Conservation (phyloP, 192 early-diverging fungal genomes). For the Globomyces pollinis-pini region DNA sequence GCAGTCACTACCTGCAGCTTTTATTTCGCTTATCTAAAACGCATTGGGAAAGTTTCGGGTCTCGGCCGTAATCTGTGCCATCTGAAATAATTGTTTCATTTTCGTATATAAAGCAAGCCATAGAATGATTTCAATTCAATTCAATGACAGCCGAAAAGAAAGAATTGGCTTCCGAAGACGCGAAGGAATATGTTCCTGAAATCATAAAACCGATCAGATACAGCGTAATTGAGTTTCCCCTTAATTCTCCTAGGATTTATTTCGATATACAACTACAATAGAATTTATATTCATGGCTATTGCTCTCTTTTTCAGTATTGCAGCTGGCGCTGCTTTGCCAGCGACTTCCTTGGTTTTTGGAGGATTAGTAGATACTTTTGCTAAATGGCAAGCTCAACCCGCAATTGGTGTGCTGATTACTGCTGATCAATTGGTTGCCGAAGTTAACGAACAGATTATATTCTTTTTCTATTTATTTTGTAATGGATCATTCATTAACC, state of each 20-base stretch:
- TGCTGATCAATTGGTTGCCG: not conserved
- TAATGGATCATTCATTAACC: not conserved
- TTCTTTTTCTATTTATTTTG: constrained; percentile 50
- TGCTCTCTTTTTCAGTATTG: constrained; percentile 1
- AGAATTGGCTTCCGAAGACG: too few species aligned
- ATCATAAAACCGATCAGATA: too few species aligned
- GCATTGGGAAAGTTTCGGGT: too few species aligned
- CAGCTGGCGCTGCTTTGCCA: constrained; percentile 5
- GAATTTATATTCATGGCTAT: not conserved
- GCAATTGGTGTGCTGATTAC: constrained; percentile 4
- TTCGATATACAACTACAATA: not conserved
- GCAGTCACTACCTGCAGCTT: too few species aligned
- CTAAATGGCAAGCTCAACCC: not conserved
- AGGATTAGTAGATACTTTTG: not conserved
- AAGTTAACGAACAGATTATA: constrained; percentile 15
- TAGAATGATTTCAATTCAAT: too few species aligned
- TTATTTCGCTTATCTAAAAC: too few species aligned
- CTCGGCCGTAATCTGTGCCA: too few species aligned
- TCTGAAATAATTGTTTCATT: too few species aligned
- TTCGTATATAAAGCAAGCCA: too few species aligned
- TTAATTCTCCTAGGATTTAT: constrained; percentile 1
- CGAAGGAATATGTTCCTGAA: too few species aligned
- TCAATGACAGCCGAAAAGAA: too few species aligned
- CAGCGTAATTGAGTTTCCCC: too few species aligned
- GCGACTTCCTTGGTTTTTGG: constrained; percentile 4